Conservation (phyloP, 148 eudicot species). For the Heliamphora exappendiculata region DNA sequence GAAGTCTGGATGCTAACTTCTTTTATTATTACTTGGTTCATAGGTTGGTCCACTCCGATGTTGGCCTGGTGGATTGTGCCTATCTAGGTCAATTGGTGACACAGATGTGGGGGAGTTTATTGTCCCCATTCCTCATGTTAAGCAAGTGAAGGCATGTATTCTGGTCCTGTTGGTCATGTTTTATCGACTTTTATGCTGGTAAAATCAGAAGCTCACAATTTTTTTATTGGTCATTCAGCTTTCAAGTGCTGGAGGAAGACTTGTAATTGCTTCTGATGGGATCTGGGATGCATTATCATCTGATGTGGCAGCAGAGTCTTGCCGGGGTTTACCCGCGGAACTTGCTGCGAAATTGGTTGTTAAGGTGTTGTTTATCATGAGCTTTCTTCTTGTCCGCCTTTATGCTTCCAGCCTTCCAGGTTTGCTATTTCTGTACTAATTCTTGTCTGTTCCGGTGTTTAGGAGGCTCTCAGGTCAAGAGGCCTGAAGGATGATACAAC, state of each 20-base stretch:
- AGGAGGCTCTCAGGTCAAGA: slow-evolving; percentile 96
- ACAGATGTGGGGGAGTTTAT: slow-evolving; percentile 97
- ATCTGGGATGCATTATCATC: slow-evolving; percentile 91
- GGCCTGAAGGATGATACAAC: slow-evolving; percentile 98
- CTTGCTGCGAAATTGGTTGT: slow-evolving; percentile 97
- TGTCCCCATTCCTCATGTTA: slow-evolving; percentile 96
- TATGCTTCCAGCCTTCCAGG: slow-evolving; percentile 4
- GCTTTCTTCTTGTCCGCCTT: neutral
- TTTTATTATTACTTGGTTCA: neutral
- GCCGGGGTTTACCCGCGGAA: slow-evolving; percentile 89
- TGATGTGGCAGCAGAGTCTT: slow-evolving; percentile 83
- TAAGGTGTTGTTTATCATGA: slow-evolving; percentile 42
- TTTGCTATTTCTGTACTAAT: neutral
- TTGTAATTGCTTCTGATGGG: slow-evolving; percentile 95
- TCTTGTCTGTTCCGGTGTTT: slow-evolving; percentile 14
- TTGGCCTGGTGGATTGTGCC: slow-evolving; percentile 99
- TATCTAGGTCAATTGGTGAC: slow-evolving; percentile 96
- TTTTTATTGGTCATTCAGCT: slow-evolving; percentile 40
- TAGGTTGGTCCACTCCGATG: slow-evolving; percentile 98
- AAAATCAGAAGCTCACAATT: neutral
- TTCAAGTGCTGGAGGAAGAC: slow-evolving; percentile 91
- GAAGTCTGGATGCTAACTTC: neutral
- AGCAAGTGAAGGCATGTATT: slow-evolving; percentile 85
- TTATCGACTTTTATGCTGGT: slow-evolving; percentile 1
- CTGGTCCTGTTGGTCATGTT: neutral